phyloP scores from a whole-genome alignment of 2,329 filamentous ascomycete species.

The Cordyceps javanica region DNA sequence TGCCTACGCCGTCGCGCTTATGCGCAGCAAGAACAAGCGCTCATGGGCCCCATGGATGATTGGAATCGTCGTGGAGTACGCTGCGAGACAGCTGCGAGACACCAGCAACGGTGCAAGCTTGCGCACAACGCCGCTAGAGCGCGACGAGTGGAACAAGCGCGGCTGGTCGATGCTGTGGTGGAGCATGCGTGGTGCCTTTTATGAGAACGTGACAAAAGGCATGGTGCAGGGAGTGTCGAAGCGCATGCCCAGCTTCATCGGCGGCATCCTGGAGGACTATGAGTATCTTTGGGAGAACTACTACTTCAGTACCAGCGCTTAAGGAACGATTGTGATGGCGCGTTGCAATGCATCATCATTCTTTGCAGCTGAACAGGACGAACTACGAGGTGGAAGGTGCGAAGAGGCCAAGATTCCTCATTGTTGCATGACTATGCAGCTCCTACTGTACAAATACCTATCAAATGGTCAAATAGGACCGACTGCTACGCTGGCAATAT shows the following conservation, averaged over 20 bases:
- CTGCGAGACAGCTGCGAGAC: constrained; percentile 74
- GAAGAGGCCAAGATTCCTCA: background rate
- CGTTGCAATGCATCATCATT: no score
- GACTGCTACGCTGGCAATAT: background rate
- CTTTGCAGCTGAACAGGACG: no score
- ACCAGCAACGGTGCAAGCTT: constrained; percentile 63
- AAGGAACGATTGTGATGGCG: no score
- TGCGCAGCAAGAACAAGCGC: constrained; percentile 64
- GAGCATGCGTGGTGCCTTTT: constrained; percentile 93
- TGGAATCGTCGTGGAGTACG: constrained; percentile 78
- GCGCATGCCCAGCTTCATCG: constrained; percentile 73
- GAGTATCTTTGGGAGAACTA: constrained; percentile 98
- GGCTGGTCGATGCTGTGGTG: constrained; percentile 94
- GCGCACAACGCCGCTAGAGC: constrained; percentile 79
- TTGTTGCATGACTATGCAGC: background rate
- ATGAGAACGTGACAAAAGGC: constrained; percentile 81
- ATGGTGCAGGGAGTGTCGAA: constrained; percentile 67
- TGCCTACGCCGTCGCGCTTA: constrained; percentile 76
- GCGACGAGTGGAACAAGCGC: constrained; percentile 80
- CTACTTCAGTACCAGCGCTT: constrained; percentile 67
- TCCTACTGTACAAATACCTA: background rate
- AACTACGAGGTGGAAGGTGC: no score
- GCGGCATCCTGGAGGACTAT: constrained; percentile 88
- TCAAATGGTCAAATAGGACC: no score
- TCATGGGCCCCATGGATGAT: constrained; percentile 91